Base-by-base conservation (phyloP, 441 rosid genomes). In the Brassica hybrid region DNA sequence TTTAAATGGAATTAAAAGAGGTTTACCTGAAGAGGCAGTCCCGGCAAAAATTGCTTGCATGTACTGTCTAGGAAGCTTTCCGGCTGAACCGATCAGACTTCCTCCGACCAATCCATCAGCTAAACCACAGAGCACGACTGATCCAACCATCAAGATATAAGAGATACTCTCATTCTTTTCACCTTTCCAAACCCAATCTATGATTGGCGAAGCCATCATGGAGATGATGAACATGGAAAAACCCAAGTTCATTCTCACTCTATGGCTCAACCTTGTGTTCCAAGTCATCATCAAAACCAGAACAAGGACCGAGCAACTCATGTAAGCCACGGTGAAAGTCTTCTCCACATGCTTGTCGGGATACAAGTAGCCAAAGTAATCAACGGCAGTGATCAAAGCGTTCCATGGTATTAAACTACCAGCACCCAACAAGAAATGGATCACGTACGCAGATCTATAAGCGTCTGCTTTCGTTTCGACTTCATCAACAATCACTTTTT, bases 11-110 rank as follows among this genome's bases (percentile, higher is more conserved):
- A 21, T 12, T 12, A 23, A 41, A 78, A 43, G 38, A 50, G 4
- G 13, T 19, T 17, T 79, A 93, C 98, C 99, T 87, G 98, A 90
- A 80, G 96, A 91, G 72, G 97, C 99, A 68, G 94, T 95, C 70
- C 98, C 98, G 12, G 98, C 94, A 66, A 93, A 93, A 69, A 95
- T 88, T n/a, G 96, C 99, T 76, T 95, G 99, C 96, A 95, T 94
- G 62, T 89, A 94, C 79, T 84, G 82, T 79, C 87, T 90, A 5
- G 96, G 99, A 65, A 94, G 91, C 80, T 88, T 90, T 65, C 94
- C 97, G 0, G 94, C 96, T 14, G 88, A 89, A 70, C 98, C 98
- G 38, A 93, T 85, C 81, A 92, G 80, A 83, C 96, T 90, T 78
- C 93, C 97, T 57, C 82, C 97, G 4, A 91, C 88, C 85, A 93